A percentile compares a stretch with the other conserved stretches of the same genome.
Evolutionary conservation across 768 basidiomycete genomes (phyloP).

Genomic region (Hemileccinum impolitum): DNA sequence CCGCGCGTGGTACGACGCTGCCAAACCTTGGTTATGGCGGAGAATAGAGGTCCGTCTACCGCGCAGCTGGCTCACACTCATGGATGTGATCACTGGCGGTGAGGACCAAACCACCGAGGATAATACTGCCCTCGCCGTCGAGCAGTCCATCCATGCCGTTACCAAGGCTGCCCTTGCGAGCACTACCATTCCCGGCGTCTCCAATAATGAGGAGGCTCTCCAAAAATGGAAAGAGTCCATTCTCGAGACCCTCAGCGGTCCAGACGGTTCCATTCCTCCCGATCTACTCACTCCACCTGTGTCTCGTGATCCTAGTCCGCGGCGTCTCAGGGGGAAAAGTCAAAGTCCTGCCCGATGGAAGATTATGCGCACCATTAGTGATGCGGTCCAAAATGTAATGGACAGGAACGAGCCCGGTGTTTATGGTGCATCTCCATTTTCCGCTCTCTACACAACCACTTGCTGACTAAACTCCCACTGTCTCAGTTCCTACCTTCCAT

Average conservation of each 20-base stretch:
- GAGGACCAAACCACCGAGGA: slow-evolving; percentile 49
- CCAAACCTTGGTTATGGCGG: slow-evolving; percentile 87
- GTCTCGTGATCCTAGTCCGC: slow-evolving; percentile 81
- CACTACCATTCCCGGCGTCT: slow-evolving; percentile 31
- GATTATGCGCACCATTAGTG: slow-evolving; percentile 71
- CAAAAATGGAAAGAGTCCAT: slow-evolving; percentile 58
- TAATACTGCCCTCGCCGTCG: slow-evolving; percentile 61
- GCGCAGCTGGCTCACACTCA: slow-evolving; percentile 77
- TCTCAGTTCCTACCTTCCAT: slow-evolving; percentile 59
- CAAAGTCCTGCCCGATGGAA: slow-evolving; percentile 84
- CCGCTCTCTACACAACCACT: background rate
- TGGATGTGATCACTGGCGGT: slow-evolving; percentile 75
- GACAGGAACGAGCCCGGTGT: slow-evolving; percentile 61
- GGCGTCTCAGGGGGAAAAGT: slow-evolving; percentile 71
- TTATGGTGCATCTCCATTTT: slow-evolving; percentile 51
- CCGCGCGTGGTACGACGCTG: slow-evolving; percentile 73
- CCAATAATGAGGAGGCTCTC: slow-evolving; percentile 40
- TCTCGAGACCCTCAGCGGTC: slow-evolving; percentile 53
- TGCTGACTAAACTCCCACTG: slow-evolving; percentile 1
- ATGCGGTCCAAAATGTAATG: slow-evolving; percentile 72
- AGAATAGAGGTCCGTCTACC: slow-evolving; percentile 81
- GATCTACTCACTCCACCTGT: slow-evolving; percentile 77
- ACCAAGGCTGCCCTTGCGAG: slow-evolving; percentile 59
- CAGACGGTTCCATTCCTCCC: slow-evolving; percentile 67
- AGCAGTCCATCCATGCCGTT: slow-evolving; percentile 62